Conservation (phyloP, 208 protist genomes). For the Spongospora subterranea region DNA sequence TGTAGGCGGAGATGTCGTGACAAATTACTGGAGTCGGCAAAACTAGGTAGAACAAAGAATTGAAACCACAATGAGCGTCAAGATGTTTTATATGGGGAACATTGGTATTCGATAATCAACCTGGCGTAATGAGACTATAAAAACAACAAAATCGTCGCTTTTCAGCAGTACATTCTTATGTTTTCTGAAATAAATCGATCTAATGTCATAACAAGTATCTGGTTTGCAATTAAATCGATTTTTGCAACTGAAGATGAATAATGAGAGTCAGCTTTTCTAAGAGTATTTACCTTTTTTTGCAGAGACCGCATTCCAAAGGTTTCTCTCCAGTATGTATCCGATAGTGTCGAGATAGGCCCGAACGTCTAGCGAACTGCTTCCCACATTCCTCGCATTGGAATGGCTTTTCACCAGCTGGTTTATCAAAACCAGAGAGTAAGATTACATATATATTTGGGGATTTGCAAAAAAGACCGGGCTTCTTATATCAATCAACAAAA, state of each 20-base stretch:
- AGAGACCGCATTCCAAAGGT: constrained; percentile 35
- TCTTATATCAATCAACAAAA: too few species aligned
- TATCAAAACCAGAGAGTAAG: not conserved
- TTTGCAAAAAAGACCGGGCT: too few species aligned
- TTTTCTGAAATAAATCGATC: too few species aligned
- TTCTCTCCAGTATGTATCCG: constrained; percentile 44
- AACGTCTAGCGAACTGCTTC: constrained; percentile 26
- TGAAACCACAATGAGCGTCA: too few species aligned
- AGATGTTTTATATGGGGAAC: too few species aligned
- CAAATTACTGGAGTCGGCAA: constrained; percentile 38
- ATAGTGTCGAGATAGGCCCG: constrained; percentile 21
- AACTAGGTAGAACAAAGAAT: not conserved
- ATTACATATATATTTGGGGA: too few species aligned
- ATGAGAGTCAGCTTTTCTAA: not conserved
- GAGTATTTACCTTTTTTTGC: constrained; percentile 50
- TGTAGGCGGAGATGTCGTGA: constrained; percentile 34
- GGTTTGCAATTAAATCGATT: too few species aligned
- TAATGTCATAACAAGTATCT: too few species aligned
- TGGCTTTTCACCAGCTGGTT: constrained; percentile 24
- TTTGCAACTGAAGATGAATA: not conserved
- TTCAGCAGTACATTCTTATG: too few species aligned
- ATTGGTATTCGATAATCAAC: too few species aligned
- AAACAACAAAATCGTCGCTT: too few species aligned
- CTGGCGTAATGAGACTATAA: too few species aligned
- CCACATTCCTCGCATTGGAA: constrained; percentile 27